Evolutionary conservation across 2,329 filamentous ascomycete genomes (phyloP).

Genomic region (Verticillium albo-atrum): DNA sequence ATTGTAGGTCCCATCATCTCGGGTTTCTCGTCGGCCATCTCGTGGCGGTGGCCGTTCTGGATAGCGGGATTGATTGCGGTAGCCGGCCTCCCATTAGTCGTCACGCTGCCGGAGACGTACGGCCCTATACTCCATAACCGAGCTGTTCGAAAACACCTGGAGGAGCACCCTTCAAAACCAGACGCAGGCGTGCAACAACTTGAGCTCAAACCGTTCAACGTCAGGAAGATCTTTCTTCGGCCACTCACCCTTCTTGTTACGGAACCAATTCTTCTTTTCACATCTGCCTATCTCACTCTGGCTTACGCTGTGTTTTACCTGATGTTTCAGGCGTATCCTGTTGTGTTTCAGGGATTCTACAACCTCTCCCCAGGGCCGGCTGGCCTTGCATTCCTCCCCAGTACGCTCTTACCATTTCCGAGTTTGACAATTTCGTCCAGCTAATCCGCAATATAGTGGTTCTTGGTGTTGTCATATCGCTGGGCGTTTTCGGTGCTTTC

Average conservation of each 20-base stretch:
- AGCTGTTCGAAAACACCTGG: constrained; percentile 44
- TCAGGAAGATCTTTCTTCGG: constrained; percentile 64
- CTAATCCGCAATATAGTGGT: constrained; percentile 13
- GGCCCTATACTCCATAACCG: constrained; percentile 55
- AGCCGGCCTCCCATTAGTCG: constrained; percentile 51
- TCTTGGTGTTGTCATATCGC: constrained; percentile 16
- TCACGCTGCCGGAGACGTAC: constrained; percentile 64
- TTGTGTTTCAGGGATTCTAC: constrained; percentile 63
- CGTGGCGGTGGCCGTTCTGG: constrained; percentile 70
- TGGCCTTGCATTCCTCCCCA: constrained; percentile 65
- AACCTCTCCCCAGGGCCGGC: constrained; percentile 59
- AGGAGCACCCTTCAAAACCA: not conserved
- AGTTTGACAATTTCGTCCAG: not conserved
- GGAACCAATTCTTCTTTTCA: constrained; percentile 69
- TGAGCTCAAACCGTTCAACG: constrained; percentile 54
- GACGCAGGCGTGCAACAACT: constrained; percentile 43
- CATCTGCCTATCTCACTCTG: constrained; percentile 66
- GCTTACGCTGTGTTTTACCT: constrained; percentile 65
- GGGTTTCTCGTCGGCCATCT: constrained; percentile 55
- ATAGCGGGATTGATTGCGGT: constrained; percentile 65
- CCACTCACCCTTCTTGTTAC: constrained; percentile 67
- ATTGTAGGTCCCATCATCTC: constrained; percentile 62
- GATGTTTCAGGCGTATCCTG: constrained; percentile 71
- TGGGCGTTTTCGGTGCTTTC: constrained; percentile 18
- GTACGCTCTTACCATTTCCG: not conserved